Percentiles rank a stretch among this genome's conserved stretches.
Conservation (phyloP, 768 basidiomycete species). For the Tricholoma flavovirens region DNA sequence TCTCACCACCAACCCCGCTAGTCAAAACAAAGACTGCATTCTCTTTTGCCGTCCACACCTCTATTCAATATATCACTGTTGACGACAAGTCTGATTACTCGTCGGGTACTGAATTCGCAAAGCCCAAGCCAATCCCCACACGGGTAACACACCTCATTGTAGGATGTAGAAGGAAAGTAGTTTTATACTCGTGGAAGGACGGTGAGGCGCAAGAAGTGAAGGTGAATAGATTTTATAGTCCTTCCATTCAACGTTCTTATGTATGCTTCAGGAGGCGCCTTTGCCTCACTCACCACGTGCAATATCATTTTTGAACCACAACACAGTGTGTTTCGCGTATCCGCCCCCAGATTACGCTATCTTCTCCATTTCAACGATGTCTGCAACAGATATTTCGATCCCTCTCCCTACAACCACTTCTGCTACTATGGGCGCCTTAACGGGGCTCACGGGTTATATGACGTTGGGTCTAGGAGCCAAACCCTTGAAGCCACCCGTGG, state of each 20-base stretch:
- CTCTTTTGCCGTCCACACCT: slow-evolving; percentile 72
- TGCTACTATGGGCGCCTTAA: slow-evolving; percentile 67
- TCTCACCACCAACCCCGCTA: slow-evolving; percentile 67
- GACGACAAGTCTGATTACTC: slow-evolving; percentile 17
- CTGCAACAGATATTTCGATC: slow-evolving; percentile 48
- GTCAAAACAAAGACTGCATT: slow-evolving; percentile 75
- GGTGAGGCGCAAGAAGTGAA: slow-evolving; percentile 70
- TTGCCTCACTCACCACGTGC: slow-evolving; percentile 89
- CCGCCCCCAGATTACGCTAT: slow-evolving; percentile 73
- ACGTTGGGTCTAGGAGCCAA: slow-evolving; percentile 73
- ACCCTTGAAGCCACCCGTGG: slow-evolving; percentile 52
- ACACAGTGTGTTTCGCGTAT: slow-evolving; percentile 70
- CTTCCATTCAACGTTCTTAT: background rate
- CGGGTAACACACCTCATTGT: slow-evolving; percentile 74
- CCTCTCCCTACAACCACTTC: slow-evolving; percentile 41
- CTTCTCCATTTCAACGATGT: slow-evolving; percentile 58
- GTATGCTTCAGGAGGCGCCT: slow-evolving; percentile 53
- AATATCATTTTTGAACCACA: slow-evolving; percentile 65
- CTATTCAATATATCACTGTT: slow-evolving; percentile 39
- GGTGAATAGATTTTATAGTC: slow-evolving; percentile 30
- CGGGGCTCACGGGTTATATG: slow-evolving; percentile 81
- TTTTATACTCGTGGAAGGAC: slow-evolving; percentile 84
- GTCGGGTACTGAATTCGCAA: slow-evolving; percentile 25
- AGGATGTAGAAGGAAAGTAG: slow-evolving; percentile 80
- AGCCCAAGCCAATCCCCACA: slow-evolving; percentile 48